These are phyloP conservation scores for Umbellularia californica DNA, from an alignment of 164 flowering plant genomes.

Conservation along the genomic window DNA sequence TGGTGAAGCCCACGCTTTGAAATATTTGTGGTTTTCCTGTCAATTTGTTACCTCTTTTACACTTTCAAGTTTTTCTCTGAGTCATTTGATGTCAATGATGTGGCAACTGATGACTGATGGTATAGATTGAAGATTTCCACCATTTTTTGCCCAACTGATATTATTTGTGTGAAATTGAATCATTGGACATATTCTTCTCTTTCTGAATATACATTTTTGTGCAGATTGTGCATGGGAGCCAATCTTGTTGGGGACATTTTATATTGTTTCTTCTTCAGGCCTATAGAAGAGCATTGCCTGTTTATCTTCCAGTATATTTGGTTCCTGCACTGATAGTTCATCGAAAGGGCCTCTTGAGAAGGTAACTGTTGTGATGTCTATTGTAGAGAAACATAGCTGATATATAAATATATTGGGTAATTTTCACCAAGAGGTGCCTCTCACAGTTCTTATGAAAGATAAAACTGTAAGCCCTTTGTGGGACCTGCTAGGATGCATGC, in stretches of 20 bases:
- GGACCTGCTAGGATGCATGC: no score
- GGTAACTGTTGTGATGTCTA: conserved; percentile 26
- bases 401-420: no score
- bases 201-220: conserved; percentile 8
- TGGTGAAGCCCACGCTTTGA: neutral
- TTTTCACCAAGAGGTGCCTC: no score
- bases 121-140: neutral
- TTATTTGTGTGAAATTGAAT: neutral
- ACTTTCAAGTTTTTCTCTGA: neutral
- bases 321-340: conserved; percentile 95
- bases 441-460: no score
- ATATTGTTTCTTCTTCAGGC: conserved; percentile 70
- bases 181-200: neutral
- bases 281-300: conserved; percentile 91
- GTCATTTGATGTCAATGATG: neutral
- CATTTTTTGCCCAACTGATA: neutral
- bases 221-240: conserved; percentile 90
- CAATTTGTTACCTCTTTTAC: neutral
- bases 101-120: neutral
- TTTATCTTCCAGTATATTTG: conserved; percentile 92
- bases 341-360: conserved; percentile 70
- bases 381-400: no score
- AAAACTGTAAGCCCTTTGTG: no score
- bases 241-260: conserved; percentile 64
- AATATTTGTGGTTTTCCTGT: neutral